Percentiles rank a stretch among this genome's conserved stretches.
Evolutionary conservation across 495 filamentous ascomycete species (phyloP).

Genomic region (Trypethelium eluteriae): DNA sequence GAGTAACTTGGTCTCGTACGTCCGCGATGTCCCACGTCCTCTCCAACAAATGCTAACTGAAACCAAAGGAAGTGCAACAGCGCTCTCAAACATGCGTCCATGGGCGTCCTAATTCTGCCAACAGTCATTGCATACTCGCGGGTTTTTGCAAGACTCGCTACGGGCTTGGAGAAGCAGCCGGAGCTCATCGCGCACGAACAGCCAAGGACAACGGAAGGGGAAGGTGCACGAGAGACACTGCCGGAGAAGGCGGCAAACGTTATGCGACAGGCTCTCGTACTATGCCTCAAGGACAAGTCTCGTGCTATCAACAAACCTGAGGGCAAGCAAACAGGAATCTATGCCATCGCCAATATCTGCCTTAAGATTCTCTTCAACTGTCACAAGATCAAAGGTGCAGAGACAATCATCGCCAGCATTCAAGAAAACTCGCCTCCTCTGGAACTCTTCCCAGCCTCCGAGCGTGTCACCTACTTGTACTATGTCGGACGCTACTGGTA

Average conservation of each 20-base stretch:
- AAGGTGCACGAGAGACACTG: constrained; percentile 59
- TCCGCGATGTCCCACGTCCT: constrained; percentile 13
- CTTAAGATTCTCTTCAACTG: constrained; percentile 81
- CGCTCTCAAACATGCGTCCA: constrained; percentile 66
- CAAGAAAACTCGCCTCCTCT: constrained; percentile 72
- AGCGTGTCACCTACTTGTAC: constrained; percentile 86
- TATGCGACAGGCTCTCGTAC: constrained; percentile 82
- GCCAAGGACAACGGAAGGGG: constrained; percentile 42
- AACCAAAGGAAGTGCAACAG: constrained; percentile 59
- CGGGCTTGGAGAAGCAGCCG: constrained; percentile 68
- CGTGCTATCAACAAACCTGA: constrained; percentile 52
- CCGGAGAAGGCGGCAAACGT: constrained; percentile 79
- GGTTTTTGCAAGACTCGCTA: constrained; percentile 69
- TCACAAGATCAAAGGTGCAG: constrained; percentile 57
- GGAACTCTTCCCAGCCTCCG: constrained; percentile 70
- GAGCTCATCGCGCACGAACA: constrained; percentile 55
- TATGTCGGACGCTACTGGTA: constrained; percentile 89
- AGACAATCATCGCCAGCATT: constrained; percentile 86
- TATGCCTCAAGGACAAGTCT: constrained; percentile 76
- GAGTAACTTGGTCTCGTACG: constrained; percentile 63
- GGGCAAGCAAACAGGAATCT: constrained; percentile 80
- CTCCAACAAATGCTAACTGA: background rate
- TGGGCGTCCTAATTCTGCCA: constrained; percentile 69
- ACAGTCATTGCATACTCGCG: constrained; percentile 69
- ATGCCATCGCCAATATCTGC: constrained; percentile 83